Percentiles rank a stretch among this genome's conserved stretches.
These are phyloP conservation scores for Vigna nakashimae DNA, from an alignment of 306 rosid species.

Conservation along the genomic window DNA sequence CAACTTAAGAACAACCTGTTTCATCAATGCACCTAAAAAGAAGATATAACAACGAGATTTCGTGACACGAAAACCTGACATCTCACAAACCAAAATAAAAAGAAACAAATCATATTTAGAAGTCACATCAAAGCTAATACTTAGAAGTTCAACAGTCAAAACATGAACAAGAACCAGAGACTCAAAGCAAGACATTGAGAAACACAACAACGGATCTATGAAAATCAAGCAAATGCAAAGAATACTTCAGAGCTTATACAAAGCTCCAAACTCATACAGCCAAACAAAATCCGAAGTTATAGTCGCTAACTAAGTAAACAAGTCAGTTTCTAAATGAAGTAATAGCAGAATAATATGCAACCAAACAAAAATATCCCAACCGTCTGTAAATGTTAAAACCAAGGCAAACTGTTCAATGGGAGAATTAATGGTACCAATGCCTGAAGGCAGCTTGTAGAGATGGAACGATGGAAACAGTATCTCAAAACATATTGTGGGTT, in stretches of 20 bases:
- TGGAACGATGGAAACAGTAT: slow-evolving; percentile 10
- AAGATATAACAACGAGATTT: background rate
- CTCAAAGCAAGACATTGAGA: slow-evolving; percentile 9
- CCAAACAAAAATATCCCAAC: slow-evolving; percentile 1
- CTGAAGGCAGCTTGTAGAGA: background rate
- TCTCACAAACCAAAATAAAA: slow-evolving; percentile 6
- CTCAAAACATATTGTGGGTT: background rate
- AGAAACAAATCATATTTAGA: too few species aligned
- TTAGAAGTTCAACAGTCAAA: slow-evolving; percentile 26
- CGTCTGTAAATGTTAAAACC: slow-evolving; percentile 1
- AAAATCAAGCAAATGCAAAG: background rate
- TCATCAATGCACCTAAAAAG: background rate
- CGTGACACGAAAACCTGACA: slow-evolving; percentile 11
- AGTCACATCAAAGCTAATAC: slow-evolving; percentile 10
- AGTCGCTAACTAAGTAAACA: slow-evolving; percentile 9
- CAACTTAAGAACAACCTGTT: background rate
- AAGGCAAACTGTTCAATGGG: background rate
- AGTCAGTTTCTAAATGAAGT: slow-evolving; percentile 20
- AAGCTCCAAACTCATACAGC: slow-evolving; percentile 5
- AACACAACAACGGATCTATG: slow-evolving; percentile 24
- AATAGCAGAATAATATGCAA: background rate
- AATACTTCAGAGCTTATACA: slow-evolving; percentile 8
- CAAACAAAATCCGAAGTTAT: background rate
- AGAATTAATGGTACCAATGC: slow-evolving; percentile 8
- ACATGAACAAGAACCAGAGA: background rate